Conservation (phyloP, 2,329 filamentous ascomycete species). For the Bisporella sp. region DNA sequence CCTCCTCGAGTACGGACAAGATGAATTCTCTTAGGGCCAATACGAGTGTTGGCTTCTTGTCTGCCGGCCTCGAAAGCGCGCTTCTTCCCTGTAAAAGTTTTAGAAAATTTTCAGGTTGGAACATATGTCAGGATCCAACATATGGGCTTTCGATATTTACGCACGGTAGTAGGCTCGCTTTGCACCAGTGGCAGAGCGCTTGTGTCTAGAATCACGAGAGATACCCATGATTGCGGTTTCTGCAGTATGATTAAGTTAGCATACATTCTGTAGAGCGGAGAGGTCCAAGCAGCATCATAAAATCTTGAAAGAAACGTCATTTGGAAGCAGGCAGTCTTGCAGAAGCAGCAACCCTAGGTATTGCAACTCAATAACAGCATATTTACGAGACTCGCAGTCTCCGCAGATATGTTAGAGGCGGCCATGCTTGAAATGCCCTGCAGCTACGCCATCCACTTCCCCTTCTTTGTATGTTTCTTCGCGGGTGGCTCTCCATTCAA, state of each 20-base stretch:
- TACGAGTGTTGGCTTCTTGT: slow-evolving; percentile 99
- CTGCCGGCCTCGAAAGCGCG: slow-evolving; percentile 99
- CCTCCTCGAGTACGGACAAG: slow-evolving; percentile 95
- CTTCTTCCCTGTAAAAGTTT: slow-evolving; percentile 72
- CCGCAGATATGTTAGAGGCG: no score
- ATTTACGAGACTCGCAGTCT: no score
- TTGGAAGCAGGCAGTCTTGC: no score
- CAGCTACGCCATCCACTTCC: no score
- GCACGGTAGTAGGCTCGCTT: slow-evolving; percentile 91
- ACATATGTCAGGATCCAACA: slow-evolving; percentile 51
- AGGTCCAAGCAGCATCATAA: no score
- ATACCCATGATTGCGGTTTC: slow-evolving; percentile 94
- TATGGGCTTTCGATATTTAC: slow-evolving; percentile 60
- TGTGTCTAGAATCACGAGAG: slow-evolving; percentile 99
- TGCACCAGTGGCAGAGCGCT: slow-evolving; percentile 97
- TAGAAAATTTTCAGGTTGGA: slow-evolving; percentile 55
- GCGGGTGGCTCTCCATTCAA: no score
- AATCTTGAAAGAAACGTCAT: no score
- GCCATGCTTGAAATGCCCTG: no score
- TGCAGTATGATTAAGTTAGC: slow-evolving; percentile 29
- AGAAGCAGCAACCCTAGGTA: no score
- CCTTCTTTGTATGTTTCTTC: no score
- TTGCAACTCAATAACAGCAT: no score
- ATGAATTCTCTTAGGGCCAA: slow-evolving; percentile 94
- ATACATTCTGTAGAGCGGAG: no score